phyloP scores from a whole-genome alignment of 768 basidiomycete genomes.

The Leccinum broughii region DNA sequence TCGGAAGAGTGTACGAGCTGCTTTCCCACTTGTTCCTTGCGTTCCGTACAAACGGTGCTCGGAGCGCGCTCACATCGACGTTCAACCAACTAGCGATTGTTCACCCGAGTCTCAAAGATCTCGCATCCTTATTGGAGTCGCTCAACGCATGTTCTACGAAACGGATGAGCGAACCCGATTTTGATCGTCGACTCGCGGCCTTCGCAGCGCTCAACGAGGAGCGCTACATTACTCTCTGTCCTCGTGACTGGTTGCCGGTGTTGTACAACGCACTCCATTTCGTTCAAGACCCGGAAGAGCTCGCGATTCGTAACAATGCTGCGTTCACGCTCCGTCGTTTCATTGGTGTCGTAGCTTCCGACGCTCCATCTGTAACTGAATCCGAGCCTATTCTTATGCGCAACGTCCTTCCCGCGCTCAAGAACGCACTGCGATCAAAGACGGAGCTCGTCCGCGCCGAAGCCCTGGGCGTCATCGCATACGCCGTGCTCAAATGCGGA shows the following conservation, averaged over 20 bases:
- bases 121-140: conserved; percentile 58
- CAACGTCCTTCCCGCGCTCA: conserved; percentile 73
- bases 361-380: conserved; percentile 36
- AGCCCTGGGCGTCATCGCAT: conserved; percentile 73
- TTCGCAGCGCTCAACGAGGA: conserved; percentile 76
- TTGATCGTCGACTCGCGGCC: conserved; percentile 77
- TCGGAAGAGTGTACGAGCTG: conserved; percentile 57
- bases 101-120: conserved; percentile 41
- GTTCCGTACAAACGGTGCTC: conserved; percentile 68
- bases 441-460: conserved; percentile 88
- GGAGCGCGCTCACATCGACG: conserved; percentile 65
- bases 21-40: conserved; percentile 77
- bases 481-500: conserved; percentile 67
- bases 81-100: conserved; percentile 53
- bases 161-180: conserved; percentile 90
- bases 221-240: conserved; percentile 48
- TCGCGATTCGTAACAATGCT: conserved; percentile 83
- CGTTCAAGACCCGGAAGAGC: conserved; percentile 86
- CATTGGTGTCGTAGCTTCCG: conserved; percentile 53
- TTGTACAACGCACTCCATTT: conserved; percentile 82
- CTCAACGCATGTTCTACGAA: conserved; percentile 86
- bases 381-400: conserved; percentile 59
- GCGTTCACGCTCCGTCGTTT: conserved; percentile 76
- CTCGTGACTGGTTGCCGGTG: conserved; percentile 75
- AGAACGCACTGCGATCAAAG: conserved; percentile 76